A percentile compares a stretch with the other conserved stretches of the same genome.
These are phyloP conservation scores for Diaporthe humulicola DNA, from an alignment of 2,329 filamentous ascomycete species.

Conservation along the genomic window DNA sequence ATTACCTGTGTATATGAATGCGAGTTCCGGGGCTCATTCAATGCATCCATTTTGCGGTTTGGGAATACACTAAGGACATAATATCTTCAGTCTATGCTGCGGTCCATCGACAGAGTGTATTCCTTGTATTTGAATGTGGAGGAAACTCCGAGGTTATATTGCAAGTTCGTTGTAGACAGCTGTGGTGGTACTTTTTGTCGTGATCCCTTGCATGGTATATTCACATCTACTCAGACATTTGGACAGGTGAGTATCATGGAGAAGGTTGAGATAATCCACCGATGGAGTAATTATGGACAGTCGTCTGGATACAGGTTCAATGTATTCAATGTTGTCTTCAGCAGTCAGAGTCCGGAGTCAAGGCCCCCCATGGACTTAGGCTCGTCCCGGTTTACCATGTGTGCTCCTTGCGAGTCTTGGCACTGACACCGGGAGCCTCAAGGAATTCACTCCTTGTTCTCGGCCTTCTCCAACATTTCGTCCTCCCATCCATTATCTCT, in stretches of 20 bases:
- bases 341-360: not conserved
- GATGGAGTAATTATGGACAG: not conserved
- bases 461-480: conserved; percentile 50
- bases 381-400: not conserved
- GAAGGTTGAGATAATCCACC: no score
- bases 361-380: not conserved
- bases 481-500: conserved; percentile 60
- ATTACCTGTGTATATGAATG: not conserved
- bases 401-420: not conserved
- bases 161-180: no score
- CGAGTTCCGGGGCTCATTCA: rapidly evolving
- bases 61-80: not conserved
- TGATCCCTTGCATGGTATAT: not conserved
- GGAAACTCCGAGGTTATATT: no score
- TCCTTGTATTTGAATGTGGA: no score
- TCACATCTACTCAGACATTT: not conserved
- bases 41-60: not conserved
- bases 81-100: no score
- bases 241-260: no score
- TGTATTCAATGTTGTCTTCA: no score
- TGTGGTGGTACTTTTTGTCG: not conserved
- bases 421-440: no score
- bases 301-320: not conserved
- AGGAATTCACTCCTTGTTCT: conserved; percentile 42
- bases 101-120: no score